Base-by-base conservation (phyloP, 2,329 filamentous ascomycete species). In the Pestalotiopsis sp. region DNA sequence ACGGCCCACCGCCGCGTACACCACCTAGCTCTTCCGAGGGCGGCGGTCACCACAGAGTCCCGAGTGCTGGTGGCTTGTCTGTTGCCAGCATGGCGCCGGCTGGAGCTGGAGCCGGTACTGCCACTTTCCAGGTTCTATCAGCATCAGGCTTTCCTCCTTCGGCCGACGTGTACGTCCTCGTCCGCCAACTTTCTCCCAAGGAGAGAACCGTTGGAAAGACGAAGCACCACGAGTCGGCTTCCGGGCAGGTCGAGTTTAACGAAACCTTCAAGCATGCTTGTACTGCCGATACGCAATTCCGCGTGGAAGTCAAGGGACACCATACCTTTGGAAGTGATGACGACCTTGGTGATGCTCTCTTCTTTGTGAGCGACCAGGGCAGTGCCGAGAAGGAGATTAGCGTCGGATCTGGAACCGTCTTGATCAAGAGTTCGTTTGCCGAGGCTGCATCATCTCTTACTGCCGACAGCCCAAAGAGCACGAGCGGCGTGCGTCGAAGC, bases 161-260 rank as follows among this genome's bases (percentile, higher is more conserved):
- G 5, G 87, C 93, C 5, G 93, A 97, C 77, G 82, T 97, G n/a
- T 94, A 93, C 75, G 88, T 97, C 62, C 82, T 88, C 68, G 83
- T 97, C 73, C 90, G 89, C 68, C 89, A 93, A 73, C 77, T 93
- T 41, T 84, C 85, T 3, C 82, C 89, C 61, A 95, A 92, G 80
- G 87, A 84, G 64, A 98, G 96, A 82, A 88, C 92, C 60, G 84
- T 99, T 60, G 91, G 95, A 82, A 98, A 98, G 85, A 98, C 95
- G 25, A 97, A 97, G 79, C 92, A 96, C 72, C 88, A 93, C 82
- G 97, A 97, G 80, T 87, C 91, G 0, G 82, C 88, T 3, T 84
- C 83, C 1, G 93, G 92, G 1, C 82, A 86, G 3, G 88, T 93
- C 70, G 86, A 84, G 20, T 97, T 90, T 79, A 91, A 94, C 71